Conservation (phyloP, 1,139 yeast genomes). For the Debaryomyces robertsiae region DNA sequence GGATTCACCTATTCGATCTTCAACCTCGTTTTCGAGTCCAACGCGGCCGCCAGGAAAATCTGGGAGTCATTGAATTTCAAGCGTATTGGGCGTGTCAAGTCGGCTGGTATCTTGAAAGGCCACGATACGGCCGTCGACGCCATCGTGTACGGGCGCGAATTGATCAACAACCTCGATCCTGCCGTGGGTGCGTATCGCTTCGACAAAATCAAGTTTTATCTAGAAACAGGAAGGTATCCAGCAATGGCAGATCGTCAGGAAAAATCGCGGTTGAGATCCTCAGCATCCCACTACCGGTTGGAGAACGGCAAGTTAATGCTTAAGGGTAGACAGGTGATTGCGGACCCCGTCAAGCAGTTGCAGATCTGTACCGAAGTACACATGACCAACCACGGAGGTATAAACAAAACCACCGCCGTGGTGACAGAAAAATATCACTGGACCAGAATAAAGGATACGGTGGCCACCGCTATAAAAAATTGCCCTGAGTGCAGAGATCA, state of each 20-base stretch:
- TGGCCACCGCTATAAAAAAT: conserved; percentile 72
- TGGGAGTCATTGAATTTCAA: conserved; percentile 81
- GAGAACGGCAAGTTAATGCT: conserved; percentile 73
- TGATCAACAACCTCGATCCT: conserved; percentile 53
- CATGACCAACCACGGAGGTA: conserved; percentile 76
- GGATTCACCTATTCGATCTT: conserved; percentile 86
- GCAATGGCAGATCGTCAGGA: conserved; percentile 80
- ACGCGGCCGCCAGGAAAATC: conserved; percentile 76
- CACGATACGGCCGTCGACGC: conserved; percentile 84
- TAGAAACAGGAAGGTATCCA: conserved; percentile 87
- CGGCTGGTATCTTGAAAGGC: conserved; percentile 86
- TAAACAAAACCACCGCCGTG: conserved; percentile 79
- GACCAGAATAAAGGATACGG: conserved; percentile 89
- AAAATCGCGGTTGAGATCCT: conserved; percentile 78
- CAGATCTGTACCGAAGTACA: conserved; percentile 77
- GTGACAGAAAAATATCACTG: conserved; percentile 85
- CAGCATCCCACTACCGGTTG: conserved; percentile 76
- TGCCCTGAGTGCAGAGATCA: conserved; percentile 72
- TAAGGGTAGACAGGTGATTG: conserved; percentile 79
- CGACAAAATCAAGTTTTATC: conserved; percentile 74
- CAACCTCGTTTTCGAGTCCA: conserved; percentile 86
- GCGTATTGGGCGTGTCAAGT: conserved; percentile 74
- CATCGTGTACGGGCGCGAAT: conserved; percentile 63
- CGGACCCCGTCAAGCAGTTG: conserved; percentile 72
- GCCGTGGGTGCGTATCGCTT: conserved; percentile 62